phyloP scores from a whole-genome alignment of 179 eudicot species.

The Amaranthus tricolor region DNA sequence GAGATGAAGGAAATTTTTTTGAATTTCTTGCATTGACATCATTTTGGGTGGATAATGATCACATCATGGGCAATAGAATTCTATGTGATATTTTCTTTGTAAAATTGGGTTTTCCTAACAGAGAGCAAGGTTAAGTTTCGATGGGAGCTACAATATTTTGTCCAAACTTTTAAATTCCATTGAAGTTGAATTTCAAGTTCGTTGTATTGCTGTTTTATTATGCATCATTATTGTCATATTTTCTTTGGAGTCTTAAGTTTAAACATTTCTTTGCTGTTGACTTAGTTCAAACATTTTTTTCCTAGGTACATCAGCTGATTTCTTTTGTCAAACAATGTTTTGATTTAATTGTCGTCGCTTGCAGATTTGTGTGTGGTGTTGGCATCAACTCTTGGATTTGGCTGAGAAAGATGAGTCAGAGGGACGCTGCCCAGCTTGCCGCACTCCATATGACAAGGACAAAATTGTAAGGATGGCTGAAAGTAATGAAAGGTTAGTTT shows the following conservation, averaged over 20 bases:
- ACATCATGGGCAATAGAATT: too few species aligned
- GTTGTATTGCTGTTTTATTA: background rate
- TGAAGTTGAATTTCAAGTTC: background rate
- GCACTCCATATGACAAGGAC: slow-evolving; percentile 74
- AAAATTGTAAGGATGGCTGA: slow-evolving; percentile 60
- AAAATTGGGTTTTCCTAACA: background rate
- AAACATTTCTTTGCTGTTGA: background rate
- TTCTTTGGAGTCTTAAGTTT: background rate
- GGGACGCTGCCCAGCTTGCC: slow-evolving; percentile 82
- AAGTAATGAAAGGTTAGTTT: slow-evolving; percentile 49
- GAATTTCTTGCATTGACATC: background rate
- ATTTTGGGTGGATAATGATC: background rate
- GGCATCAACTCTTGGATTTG: slow-evolving; percentile 99
- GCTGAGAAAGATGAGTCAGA: slow-evolving; percentile 80
- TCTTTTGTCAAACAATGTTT: background rate
- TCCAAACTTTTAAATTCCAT: background rate
- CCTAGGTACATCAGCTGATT: background rate
- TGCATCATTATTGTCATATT: background rate
- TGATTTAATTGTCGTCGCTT: background rate
- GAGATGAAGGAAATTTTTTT: background rate
- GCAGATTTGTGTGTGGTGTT: slow-evolving; percentile 99
- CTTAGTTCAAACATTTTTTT: background rate
- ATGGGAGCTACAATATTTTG: background rate
- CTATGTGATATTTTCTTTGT: background rate
- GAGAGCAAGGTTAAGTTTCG: background rate